Evolutionary conservation across 1,139 yeast species (phyloP), one percentile per base, ranked within the genome.

Genomic region (Yamadazyma buinensis): DNA sequence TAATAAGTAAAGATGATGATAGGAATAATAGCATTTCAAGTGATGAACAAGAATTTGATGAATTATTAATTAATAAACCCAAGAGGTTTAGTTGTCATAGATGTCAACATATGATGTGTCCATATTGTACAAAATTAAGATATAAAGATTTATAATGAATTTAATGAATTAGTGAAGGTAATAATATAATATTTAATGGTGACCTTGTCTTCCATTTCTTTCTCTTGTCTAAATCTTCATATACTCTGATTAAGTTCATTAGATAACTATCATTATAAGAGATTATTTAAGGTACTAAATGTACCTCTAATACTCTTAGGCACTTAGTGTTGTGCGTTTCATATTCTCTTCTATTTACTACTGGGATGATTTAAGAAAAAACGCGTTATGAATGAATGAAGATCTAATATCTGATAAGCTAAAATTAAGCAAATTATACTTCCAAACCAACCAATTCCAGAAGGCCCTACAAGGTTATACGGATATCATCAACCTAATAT

Each of bases 41-140:
- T 22, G 12, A 22, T 9, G 11, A 4, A 22, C 4, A 6, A 4
- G 32, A 24, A 23, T 7, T 30, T 9, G 32, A 30, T 14, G 33
- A 30, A 18, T 28, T 29, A 8, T 19, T 37, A 23, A 28, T 37
- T 7, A 24, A 36, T 27, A 18, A 31, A 17, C 39, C 50, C 1
- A 44, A 42, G 21, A 47, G 77, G 29, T 70, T 63, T 43, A 67
- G 65, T 29, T 72, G 77, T 42, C 66, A 58, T 34, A 56, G 77
- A 14, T 72, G 77, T 45, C 52, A 56, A 37, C 77, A 72, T 47
- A 69, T 72, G 75, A 72, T 72, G 77, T 72, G 77, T 39, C 77
- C 77, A 1, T 72, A 72, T 48, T 72, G 77, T 43, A 60, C 64
- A 22, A 72, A 72, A 42, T 59, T 68, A 22, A 55, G 77, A 19